Base-by-base conservation (phyloP, 257 asterid genomes). In the Nemophila menziesii region DNA sequence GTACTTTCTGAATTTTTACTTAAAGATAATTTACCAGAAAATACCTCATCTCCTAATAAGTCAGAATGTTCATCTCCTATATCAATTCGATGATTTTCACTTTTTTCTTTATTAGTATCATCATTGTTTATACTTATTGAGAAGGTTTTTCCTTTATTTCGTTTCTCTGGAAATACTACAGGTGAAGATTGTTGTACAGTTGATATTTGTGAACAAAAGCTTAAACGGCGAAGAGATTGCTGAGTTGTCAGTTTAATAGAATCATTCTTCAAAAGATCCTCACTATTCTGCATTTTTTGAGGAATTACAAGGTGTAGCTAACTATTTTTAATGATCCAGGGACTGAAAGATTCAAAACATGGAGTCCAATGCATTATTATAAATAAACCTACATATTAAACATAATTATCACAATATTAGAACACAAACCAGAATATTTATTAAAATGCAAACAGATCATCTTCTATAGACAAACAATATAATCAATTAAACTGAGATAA, bases 1-100 rank as follows among this genome's bases (percentile, higher is more conserved):
- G 64, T 48, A 18, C 60, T 74, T 20, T 69, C 55, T 56, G 68
- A 78, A 15, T 61, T 69, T 74, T 71, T 76, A 58, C 76, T 93
- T 48, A 63, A 56, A 33, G 74, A 68, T 57, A 90, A 77, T 67
- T 90, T 85, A 33, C 93, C 94, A 2, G 78, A 63, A 55, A 76
- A 67, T 15, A 90, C 89, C 56, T 78, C 92, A 62, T 81, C 81
- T 43, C 98, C 94, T 45, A 90, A 68, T 55, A 90, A 76, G 65
- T 81, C 89, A 41, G 92, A 85, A 55, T 85, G 74, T 72, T 90
- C 96, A 52, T 90, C 96, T 55, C 87, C 96, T 43, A 90, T 62
- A 65, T 90, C 94, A 65, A 90, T 79, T 67, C 69, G 81, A 44
- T 74, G 94, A 42, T 85, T 96, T 49, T 62, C 77, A 37, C 66